These are phyloP conservation scores for Paramecium pentaurelia DNA, from an alignment of 73 alveolate genomes.

Conservation along the genomic window DNA sequence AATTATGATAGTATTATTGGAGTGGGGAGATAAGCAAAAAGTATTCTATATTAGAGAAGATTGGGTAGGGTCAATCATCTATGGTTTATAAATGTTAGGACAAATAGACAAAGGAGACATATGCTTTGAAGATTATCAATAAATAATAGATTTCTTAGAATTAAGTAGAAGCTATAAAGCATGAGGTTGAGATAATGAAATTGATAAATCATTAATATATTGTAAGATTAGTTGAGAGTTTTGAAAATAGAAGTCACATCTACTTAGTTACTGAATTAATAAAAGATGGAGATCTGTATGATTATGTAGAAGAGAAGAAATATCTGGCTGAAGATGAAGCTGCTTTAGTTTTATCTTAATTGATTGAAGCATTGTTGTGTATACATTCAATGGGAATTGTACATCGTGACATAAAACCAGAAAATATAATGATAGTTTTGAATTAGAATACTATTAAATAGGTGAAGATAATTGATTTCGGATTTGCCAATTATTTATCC, in stretches of 20 bases:
- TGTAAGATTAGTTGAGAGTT: not conserved
- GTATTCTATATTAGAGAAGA: not conserved
- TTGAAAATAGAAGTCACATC: constrained; percentile 40
- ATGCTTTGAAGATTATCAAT: not conserved
- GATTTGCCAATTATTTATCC: constrained; percentile 21
- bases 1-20: not conserved
- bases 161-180: not conserved
- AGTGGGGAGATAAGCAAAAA: constrained; percentile 41
- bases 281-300: constrained; percentile 38
- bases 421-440: constrained; percentile 52
- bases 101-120: not conserved
- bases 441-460: not conserved
- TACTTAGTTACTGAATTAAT: constrained; percentile 19
- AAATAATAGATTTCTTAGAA: not conserved
- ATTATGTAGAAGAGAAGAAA: not conserved
- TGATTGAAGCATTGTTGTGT: constrained; percentile 57
- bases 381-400: constrained; percentile 66
- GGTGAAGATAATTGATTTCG: constrained; percentile 47
- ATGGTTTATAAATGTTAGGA: not conserved
- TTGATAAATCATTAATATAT: constrained; percentile 30
- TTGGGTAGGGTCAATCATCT: constrained; percentile 8
- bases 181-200: constrained; percentile 24
- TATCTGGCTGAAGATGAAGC: constrained; percentile 10
- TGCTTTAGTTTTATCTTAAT: constrained; percentile 47
- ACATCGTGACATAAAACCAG: constrained; percentile 82